Base-by-base conservation (phyloP, 2,329 filamentous ascomycete genomes). In the Sclerotiophoma versabilis region DNA sequence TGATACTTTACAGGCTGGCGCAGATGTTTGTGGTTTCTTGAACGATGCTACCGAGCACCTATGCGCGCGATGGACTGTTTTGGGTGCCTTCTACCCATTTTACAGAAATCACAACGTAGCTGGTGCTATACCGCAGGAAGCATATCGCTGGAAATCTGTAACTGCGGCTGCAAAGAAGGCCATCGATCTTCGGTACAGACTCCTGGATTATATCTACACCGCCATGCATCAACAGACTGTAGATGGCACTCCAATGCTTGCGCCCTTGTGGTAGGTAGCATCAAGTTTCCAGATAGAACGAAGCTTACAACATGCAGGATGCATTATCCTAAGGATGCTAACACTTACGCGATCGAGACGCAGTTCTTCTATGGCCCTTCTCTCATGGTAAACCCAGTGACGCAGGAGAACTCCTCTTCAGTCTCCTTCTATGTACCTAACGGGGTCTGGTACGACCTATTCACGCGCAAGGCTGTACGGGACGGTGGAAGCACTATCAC, bases 151-250 rank as follows among this genome's bases (percentile, higher is more conserved):
- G 86, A 75, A 79, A 0, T 77, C 77, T 2, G 88, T 91, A 1
- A 80, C 88, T 0, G 77, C 82, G 17, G 86, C 87, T 1, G 88
- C 89, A 1, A 81, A 81, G 46, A 87, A 84, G 55, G 87, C 86
- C 12, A 91, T 92, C 63, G 83, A 84, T 30, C 86, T 88, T 49
- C 83, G 90, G 11, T 93, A 92, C 76, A 80, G 84, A n/a, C 78
- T 93, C n/a, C 80, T 93, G 5, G 89, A 92, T 66, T 92, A 92
- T 75, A 81, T 91, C 53, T 92, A 93, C 78, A 92, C 89, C 1
- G 84, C 86, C 1, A 80, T 91, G 70, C 78, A 86, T 65, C 73
- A 76, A 51, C 83, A 90, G 72, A 83, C 80, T 30, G 63, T 79
- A 23, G 82, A 84, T 44, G 90, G 90, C 15, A 83, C 82, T 4